Percentiles rank a stretch among this genome's conserved stretches.
Conservation (phyloP, 148 eudicot species). For the Polygonum maritimum region DNA sequence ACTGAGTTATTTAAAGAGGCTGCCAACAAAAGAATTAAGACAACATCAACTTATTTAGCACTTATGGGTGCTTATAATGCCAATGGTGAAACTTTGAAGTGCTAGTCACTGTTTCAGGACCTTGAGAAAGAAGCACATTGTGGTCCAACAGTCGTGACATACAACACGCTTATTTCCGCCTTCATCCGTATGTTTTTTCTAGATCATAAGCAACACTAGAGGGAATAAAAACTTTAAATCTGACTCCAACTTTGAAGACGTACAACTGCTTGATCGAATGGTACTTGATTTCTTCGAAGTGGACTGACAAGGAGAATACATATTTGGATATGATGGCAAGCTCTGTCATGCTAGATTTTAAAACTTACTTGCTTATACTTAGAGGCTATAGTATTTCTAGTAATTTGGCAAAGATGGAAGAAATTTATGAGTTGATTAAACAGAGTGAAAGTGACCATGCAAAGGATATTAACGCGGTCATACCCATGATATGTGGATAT, state of each 20-base stretch:
- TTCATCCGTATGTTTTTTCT: constrained; percentile 63
- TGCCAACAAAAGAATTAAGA: constrained; percentile 26
- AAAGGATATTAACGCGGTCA: constrained; percentile 19
- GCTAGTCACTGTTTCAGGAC: constrained; percentile 47
- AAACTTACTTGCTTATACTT: constrained; percentile 51
- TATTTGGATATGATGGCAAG: constrained; percentile 39
- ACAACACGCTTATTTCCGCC: constrained; percentile 65
- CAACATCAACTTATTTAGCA: constrained; percentile 49
- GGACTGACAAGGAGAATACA: constrained; percentile 79
- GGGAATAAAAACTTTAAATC: constrained; percentile 36
- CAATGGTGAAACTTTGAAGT: constrained; percentile 37
- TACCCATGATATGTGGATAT: constrained; percentile 64
- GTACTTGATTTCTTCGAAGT: constrained; percentile 84
- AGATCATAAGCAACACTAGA: constrained; percentile 51
- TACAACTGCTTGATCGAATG: constrained; percentile 66
- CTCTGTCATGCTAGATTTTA: constrained; percentile 33
- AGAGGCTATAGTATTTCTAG: constrained; percentile 74
- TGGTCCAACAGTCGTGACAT: constrained; percentile 57
- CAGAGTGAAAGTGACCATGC: constrained; percentile 9
- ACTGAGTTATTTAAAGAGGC: constrained; percentile 62
- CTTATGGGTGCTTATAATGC: constrained; percentile 63
- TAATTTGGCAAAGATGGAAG: constrained; percentile 68
- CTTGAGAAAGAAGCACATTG: constrained; percentile 52
- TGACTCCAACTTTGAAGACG: constrained; percentile 48
- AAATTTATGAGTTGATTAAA: constrained; percentile 39